phyloP scores from a whole-genome alignment of 345 rosid species.

The Hypericum androsaemum region DNA sequence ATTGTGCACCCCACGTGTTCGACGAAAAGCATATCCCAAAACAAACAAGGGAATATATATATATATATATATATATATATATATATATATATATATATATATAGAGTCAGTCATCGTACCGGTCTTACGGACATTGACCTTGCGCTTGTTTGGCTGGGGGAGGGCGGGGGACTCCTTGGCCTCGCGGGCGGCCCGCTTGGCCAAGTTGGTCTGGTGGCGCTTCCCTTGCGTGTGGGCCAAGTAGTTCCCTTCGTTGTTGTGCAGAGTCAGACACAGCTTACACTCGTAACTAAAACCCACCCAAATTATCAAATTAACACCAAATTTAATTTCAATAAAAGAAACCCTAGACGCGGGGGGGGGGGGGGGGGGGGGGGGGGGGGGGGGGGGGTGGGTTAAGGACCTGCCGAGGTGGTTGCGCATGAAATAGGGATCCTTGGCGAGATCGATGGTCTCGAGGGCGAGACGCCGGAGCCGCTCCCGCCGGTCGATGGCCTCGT shows the following conservation, averaged over 20 bases:
- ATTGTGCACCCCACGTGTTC: no score
- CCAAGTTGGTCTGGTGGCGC: constrained; percentile 94
- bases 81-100: no score
- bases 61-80: no score
- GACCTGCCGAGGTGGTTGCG: constrained; percentile 98
- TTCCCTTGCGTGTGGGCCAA: constrained; percentile 97
- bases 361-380: background rate
- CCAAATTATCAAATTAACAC: constrained; percentile 9
- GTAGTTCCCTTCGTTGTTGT: constrained; percentile 99
- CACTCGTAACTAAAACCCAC: constrained; percentile 91
- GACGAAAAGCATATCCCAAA: no score
- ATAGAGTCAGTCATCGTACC: constrained; percentile 22
- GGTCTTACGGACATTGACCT: constrained; percentile 68
- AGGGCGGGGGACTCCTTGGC: constrained; percentile 83
- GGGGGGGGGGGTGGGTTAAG: background rate
- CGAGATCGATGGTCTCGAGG: constrained; percentile 92
- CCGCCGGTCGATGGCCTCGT: constrained; percentile 93
- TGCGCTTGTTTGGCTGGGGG: constrained; percentile 92
- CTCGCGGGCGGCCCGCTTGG: constrained; percentile 95
- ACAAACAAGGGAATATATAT: no score
- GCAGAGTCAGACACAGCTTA: constrained; percentile 90
- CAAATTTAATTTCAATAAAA: constrained; percentile 4
- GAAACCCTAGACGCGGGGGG: background rate
- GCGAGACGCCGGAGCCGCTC: constrained; percentile 98
- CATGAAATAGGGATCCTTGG: constrained; percentile 97